phyloP scores from a whole-genome alignment of 441 rosid genomes.

The Theobroma grandiflorum region DNA sequence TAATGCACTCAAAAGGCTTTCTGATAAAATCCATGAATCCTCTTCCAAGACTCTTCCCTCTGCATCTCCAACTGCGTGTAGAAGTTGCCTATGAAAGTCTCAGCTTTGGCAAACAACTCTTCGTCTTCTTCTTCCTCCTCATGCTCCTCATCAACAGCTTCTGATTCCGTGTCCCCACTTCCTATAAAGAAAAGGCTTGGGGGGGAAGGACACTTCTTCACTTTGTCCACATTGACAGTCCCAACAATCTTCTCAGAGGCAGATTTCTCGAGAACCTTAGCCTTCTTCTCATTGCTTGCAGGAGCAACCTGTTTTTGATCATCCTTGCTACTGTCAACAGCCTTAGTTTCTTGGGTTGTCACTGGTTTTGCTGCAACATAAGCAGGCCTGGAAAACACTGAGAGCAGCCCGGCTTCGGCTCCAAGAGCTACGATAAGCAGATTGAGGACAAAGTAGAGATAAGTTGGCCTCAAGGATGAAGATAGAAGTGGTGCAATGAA shows the following conservation, averaged over 20 bases:
- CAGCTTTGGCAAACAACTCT: conserved; percentile 70
- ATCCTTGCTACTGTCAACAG: conserved; percentile 9
- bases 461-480: conserved; percentile 58
- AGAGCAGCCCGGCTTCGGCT: conserved; percentile 72
- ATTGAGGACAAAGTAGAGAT: conserved; percentile 65
- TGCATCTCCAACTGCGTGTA: conserved; percentile 78
- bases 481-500: conserved; percentile 55
- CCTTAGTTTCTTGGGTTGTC: conserved; percentile 1
- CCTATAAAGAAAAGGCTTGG: conserved; percentile 77
- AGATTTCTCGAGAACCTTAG: conserved; percentile 46
- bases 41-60: conserved; percentile 73
- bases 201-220: conserved; percentile 56
- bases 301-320: conserved; percentile 14
- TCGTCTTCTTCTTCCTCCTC: conserved; percentile 43
- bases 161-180: conserved; percentile 40
- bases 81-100: conserved; percentile 70
- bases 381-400: conserved; percentile 50
- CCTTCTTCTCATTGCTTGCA: conserved; percentile 28
- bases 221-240: conserved; percentile 26
- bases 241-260: conserved; percentile 45
- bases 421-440: conserved; percentile 66
- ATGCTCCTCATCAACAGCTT: conserved; percentile 8
- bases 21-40: conserved; percentile 59
- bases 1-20: conserved; percentile 43
- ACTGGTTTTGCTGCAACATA: conserved; percentile 28